Percentiles rank a stretch among this genome's conserved stretches.
phyloP scores from a whole-genome alignment of 495 filamentous ascomycete genomes.

The Tetracladium setigerum region DNA sequence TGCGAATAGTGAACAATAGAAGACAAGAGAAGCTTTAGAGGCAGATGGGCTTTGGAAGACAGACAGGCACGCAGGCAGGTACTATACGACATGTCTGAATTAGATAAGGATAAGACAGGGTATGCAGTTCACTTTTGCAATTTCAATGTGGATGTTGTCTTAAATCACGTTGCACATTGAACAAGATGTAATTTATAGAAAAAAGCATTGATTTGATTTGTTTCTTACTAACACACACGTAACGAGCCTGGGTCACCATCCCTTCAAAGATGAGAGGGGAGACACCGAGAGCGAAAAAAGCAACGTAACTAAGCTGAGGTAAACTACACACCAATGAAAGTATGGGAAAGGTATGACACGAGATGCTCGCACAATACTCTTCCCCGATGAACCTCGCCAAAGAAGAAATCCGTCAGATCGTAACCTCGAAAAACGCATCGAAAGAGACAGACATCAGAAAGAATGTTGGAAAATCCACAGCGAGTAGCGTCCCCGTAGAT shows the following conservation, averaged over 20 bases:
- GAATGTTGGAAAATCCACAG: constrained; percentile 15
- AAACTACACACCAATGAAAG: background rate
- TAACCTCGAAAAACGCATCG: background rate
- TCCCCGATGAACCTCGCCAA: constrained; percentile 1
- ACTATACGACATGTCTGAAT: too few relatives aligned
- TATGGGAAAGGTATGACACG: constrained; percentile 1
- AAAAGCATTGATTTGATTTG: too few relatives aligned
- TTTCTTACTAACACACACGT: too few relatives aligned
- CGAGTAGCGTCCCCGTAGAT: constrained; percentile 23
- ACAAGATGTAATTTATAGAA: too few relatives aligned
- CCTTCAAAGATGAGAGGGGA: constrained; percentile 20
- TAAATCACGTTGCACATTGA: too few relatives aligned
- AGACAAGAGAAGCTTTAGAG: too few relatives aligned
- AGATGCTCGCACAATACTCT: constrained; percentile 1
- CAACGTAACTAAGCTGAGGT: background rate
- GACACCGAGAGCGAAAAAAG: constrained; percentile 22
- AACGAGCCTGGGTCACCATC: constrained; percentile 26
- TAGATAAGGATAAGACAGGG: too few relatives aligned
- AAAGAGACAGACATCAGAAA: background rate
- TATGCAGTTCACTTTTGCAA: too few relatives aligned
- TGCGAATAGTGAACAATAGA: too few relatives aligned
- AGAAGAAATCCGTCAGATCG: background rate
- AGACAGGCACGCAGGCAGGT: too few relatives aligned
- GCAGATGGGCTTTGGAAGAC: too few relatives aligned
- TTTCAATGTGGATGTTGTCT: too few relatives aligned